These are phyloP conservation scores for Sechiopsis laciniata DNA, from an alignment of 306 rosid genomes.

Conservation along the genomic window DNA sequence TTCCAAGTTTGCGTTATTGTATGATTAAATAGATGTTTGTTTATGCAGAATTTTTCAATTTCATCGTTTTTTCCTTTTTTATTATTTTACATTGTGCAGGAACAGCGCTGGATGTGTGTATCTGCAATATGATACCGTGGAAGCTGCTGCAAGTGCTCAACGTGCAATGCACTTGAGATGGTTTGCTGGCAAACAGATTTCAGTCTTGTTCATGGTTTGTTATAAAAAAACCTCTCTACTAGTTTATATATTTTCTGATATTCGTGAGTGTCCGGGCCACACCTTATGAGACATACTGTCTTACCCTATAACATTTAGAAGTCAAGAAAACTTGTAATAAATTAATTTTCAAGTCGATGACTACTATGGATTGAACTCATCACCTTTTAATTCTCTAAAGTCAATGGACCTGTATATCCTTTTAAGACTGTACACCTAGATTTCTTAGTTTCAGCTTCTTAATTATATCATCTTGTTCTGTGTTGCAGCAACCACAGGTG, in stretches of 20 bases:
- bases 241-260: too few relatives aligned
- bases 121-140: conserved; percentile 73
- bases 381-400: too few relatives aligned
- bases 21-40: background rate
- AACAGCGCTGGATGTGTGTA: conserved; percentile 87
- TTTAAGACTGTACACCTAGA: background rate
- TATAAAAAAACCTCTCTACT: background rate
- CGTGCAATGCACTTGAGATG: conserved; percentile 90
- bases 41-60: background rate
- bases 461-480: background rate
- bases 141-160: conserved; percentile 79
- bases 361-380: too few relatives aligned
- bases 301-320: too few relatives aligned
- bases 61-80: background rate
- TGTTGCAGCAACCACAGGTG: conserved; percentile 71
- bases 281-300: too few relatives aligned
- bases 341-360: too few relatives aligned
- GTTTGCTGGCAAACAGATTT: conserved; percentile 87
- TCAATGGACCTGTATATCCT: too few relatives aligned
- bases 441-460: background rate
- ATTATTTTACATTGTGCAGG: conserved; percentile 33
- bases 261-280: too few relatives aligned
- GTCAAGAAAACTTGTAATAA: too few relatives aligned
- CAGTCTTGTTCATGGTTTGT: conserved; percentile 77
- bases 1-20: background rate